Percentiles rank a stretch among this genome's conserved stretches.
Conservation (phyloP, 352 stramenopile species). For the Globisporangium carolinianum region DNA sequence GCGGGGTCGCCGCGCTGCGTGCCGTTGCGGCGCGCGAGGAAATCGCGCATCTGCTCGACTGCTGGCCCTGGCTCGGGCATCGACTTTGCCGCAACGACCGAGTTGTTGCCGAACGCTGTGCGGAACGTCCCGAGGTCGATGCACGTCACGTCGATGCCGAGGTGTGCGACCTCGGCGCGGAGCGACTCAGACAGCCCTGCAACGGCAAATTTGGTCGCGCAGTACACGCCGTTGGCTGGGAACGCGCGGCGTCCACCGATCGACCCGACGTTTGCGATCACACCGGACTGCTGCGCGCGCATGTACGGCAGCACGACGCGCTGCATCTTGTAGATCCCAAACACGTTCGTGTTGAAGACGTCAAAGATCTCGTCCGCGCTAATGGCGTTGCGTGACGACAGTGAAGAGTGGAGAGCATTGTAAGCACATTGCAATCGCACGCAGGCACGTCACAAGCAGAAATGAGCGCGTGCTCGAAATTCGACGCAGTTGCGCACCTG, state of each 20-base stretch:
- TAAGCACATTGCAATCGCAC: too few relatives aligned
- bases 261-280: conserved; percentile 36
- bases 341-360: conserved; percentile 39
- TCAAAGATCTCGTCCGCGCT: conserved; percentile 20
- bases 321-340: conserved; percentile 25
- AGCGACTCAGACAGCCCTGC: conserved; percentile 26
- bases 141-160: conserved; percentile 32
- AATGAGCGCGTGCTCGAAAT: too few relatives aligned
- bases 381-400: too few relatives aligned
- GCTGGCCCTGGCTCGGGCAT: conserved; percentile 10
- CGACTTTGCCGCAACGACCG: conserved; percentile 17
- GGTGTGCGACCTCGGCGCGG: conserved; percentile 21
- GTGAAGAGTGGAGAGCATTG: too few relatives aligned
- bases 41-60: conserved; percentile 16
- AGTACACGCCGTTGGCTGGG: conserved; percentile 27
- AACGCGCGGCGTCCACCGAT: conserved; percentile 20
- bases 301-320: conserved; percentile 13
- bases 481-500: conserved; percentile 7
- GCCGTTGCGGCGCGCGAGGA: conserved; percentile 5
- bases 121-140: conserved; percentile 35
- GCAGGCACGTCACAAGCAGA: too few relatives aligned
- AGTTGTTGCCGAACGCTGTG: conserved; percentile 26
- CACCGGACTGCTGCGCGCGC: conserved; percentile 13
- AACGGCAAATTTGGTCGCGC: conserved; percentile 35
- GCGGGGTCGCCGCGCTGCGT: conserved; percentile 7